A percentile compares a stretch with the other conserved stretches of the same genome.
These are phyloP conservation scores for Aspergillus asperescens DNA, from an alignment of 495 filamentous ascomycete genomes.

Conservation along the genomic window DNA sequence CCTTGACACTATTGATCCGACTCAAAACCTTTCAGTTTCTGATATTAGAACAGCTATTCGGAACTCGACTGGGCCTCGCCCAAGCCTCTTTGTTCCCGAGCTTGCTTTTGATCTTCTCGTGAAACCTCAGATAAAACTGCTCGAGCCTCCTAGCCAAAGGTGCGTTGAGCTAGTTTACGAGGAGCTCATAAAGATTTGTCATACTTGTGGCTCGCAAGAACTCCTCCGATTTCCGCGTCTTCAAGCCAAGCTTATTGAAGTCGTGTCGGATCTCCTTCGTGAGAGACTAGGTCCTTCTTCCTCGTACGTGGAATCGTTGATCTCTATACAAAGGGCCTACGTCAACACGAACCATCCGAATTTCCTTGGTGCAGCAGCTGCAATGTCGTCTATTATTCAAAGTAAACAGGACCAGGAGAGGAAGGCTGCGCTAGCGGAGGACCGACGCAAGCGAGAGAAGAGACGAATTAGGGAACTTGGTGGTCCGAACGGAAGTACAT, in stretches of 20 bases:
- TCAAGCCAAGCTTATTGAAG: conserved; percentile 96
- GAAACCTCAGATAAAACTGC: conserved; percentile 95
- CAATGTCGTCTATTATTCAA: conserved; percentile 92
- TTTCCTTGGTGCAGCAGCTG: conserved; percentile 94
- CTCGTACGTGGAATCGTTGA: conserved; percentile 88
- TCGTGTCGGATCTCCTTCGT: conserved; percentile 91
- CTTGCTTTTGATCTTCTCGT: conserved; percentile 96
- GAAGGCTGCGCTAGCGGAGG: conserved; percentile 71
- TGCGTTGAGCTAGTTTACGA: conserved; percentile 98
- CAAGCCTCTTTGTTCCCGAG: conserved; percentile 94
- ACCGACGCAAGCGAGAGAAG: conserved; percentile 76
- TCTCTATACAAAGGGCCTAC: conserved; percentile 94
- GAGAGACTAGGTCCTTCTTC: conserved; percentile 88
- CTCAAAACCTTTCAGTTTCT: conserved; percentile 86
- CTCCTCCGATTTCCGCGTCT: conserved; percentile 86
- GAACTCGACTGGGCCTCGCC: conserved; percentile 94
- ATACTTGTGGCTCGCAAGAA: conserved; percentile 95
- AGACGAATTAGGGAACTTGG: conserved; percentile 75
- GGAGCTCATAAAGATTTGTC: conserved; percentile 98
- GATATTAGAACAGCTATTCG: conserved; percentile 97
- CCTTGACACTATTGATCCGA: conserved; percentile 91
- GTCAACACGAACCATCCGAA: conserved; percentile 99
- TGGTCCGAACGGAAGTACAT: conserved; percentile 64
- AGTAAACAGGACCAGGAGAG: conserved; percentile 91
- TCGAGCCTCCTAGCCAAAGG: conserved; percentile 91